Percentiles rank a stretch among this genome's conserved stretches.
Evolutionary conservation across 805 yeast genomes (phyloP).

Genomic region (Saccharomycopsis vini): DNA sequence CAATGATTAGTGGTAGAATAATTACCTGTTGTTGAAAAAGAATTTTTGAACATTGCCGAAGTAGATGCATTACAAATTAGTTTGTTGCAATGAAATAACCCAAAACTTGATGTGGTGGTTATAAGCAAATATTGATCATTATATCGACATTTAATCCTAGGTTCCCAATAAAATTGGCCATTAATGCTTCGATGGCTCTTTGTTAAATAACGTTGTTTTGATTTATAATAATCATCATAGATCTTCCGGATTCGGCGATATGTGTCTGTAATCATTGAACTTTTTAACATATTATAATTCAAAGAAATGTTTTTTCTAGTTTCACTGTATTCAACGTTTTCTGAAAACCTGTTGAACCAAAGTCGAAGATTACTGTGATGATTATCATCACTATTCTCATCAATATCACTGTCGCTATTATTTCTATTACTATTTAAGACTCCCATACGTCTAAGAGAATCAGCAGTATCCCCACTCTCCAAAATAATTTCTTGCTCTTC

Average conservation of each 20-base stretch:
- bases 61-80: slow-evolving; percentile 42
- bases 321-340: too few relatives aligned
- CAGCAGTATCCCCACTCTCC: too few relatives aligned
- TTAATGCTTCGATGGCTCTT: slow-evolving; percentile 24
- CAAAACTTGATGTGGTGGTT: slow-evolving; percentile 37
- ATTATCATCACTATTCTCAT: too few relatives aligned
- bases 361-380: too few relatives aligned
- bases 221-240: slow-evolving; percentile 25
- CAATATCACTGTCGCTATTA: too few relatives aligned
- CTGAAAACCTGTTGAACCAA: too few relatives aligned
- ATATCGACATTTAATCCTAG: slow-evolving; percentile 21
- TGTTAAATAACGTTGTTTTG: slow-evolving; percentile 20
- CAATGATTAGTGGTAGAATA: too few relatives aligned
- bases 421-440: too few relatives aligned
- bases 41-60: slow-evolving; percentile 21
- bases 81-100: slow-evolving; percentile 36
- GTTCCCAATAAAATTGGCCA: slow-evolving; percentile 26
- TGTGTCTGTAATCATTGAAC: slow-evolving; percentile 1
- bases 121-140: slow-evolving; percentile 30
- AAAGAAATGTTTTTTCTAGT: background rate
- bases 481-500: too few relatives aligned
- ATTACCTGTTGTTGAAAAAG: slow-evolving; percentile 24
- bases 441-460: too few relatives aligned
- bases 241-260: slow-evolving; percentile 23
- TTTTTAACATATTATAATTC: background rate